These are phyloP conservation scores for Ophiocordyceps polyrhachis-furcata DNA, from an alignment of 2,329 filamentous ascomycete genomes.

Conservation along the genomic window DNA sequence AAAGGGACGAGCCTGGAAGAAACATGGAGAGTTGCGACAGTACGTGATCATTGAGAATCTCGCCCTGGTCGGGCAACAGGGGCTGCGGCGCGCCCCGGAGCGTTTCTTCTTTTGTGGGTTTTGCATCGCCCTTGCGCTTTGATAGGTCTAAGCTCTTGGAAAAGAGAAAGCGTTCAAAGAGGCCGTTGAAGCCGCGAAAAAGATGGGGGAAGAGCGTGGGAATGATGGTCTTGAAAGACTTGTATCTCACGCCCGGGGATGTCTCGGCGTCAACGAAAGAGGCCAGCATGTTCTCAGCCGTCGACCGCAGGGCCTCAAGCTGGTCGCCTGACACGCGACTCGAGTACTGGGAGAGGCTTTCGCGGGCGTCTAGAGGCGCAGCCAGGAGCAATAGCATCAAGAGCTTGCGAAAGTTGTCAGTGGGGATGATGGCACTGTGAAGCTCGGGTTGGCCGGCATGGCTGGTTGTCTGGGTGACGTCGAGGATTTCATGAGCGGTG, in stretches of 20 bases:
- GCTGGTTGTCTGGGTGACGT: slow-evolving; percentile 42
- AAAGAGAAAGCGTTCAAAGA: slow-evolving; percentile 63
- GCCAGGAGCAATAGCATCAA: slow-evolving; percentile 51
- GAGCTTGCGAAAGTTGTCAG: slow-evolving; percentile 53
- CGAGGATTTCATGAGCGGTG: slow-evolving; percentile 48
- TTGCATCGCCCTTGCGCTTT: slow-evolving; percentile 21
- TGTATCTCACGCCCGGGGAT: slow-evolving; percentile 41
- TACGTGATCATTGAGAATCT: slow-evolving; percentile 45
- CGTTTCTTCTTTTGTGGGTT: slow-evolving; percentile 1
- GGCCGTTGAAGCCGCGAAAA: slow-evolving; percentile 45
- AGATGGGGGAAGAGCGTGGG: slow-evolving; percentile 43
- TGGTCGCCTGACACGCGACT: slow-evolving; percentile 34
- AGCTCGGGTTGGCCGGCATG: slow-evolving; percentile 30
- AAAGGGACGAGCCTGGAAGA: slow-evolving; percentile 43
- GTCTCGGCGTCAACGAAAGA: slow-evolving; percentile 48
- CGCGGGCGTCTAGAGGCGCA: slow-evolving; percentile 45
- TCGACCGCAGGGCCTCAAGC: slow-evolving; percentile 37
- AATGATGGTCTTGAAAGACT: slow-evolving; percentile 40
- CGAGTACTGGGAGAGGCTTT: slow-evolving; percentile 43
- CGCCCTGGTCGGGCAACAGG: slow-evolving; percentile 29
- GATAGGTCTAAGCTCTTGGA: slow-evolving; percentile 52
- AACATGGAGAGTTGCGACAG: slow-evolving; percentile 59
- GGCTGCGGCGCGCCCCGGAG: slow-evolving; percentile 20
- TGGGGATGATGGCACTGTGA: slow-evolving; percentile 50
- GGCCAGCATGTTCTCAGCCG: slow-evolving; percentile 45